A percentile compares a stretch with the other conserved stretches of the same genome.
Conservation (phyloP, 805 yeast species). For the Candida sanyiensis region DNA sequence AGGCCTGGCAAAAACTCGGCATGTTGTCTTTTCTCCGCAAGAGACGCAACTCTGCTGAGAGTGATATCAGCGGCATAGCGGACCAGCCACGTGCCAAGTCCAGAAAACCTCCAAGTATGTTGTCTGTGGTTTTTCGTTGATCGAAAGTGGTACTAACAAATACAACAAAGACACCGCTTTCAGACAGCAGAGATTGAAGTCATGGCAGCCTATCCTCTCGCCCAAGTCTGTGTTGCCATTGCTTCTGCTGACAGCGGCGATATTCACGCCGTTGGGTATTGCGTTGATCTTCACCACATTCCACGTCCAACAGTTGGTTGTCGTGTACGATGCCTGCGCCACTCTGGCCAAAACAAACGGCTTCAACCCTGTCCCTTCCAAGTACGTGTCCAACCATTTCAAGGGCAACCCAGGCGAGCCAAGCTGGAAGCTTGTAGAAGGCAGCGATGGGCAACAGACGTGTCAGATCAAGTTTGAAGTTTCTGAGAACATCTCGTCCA, state of each 20-base stretch:
- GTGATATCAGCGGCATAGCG: conserved; percentile 24
- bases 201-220: conserved; percentile 82
- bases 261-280: conserved; percentile 89
- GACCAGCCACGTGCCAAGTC: conserved; percentile 33
- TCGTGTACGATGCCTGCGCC: conserved; percentile 73
- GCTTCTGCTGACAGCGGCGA: conserved; percentile 61
- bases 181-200: conserved; percentile 60
- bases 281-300: conserved; percentile 75
- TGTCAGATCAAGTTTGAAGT: conserved; percentile 71
- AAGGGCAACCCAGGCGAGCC: conserved; percentile 37
- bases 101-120: conserved; percentile 46
- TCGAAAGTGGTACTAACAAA: conserved; percentile 23
- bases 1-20: too few relatives aligned
- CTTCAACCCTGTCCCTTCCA: conserved; percentile 51
- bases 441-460: conserved; percentile 33
- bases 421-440: conserved; percentile 54
- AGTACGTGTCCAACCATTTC: conserved; percentile 59
- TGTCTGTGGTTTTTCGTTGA: not conserved
- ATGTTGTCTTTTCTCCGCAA: conserved; percentile 23
- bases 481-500: conserved; percentile 64
- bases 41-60: conserved; percentile 25
- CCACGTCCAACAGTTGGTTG: conserved; percentile 65
- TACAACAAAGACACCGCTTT: conserved; percentile 54
- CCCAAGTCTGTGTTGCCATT: conserved; percentile 89
- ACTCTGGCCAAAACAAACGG: conserved; percentile 38